Evolutionary conservation across 805 yeast species (phyloP), one percentile per base, ranked within the genome.

Genomic region (Candida quercuum): DNA sequence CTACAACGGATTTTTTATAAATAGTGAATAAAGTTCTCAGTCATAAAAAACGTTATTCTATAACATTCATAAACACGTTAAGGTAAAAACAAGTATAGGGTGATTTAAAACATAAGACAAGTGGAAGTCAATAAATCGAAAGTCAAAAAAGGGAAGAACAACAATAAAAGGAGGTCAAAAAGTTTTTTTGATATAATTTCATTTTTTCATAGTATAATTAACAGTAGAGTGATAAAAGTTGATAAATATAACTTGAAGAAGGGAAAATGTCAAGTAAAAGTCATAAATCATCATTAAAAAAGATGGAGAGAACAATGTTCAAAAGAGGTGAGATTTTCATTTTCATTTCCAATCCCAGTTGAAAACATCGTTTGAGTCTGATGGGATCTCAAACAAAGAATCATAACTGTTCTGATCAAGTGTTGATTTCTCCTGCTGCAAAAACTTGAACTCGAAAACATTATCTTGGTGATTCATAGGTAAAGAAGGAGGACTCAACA

Each of bases 361-460:
- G 20, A 43, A 36, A 7, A 42, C 22, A 18, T 39, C 40, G 11
- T 39, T 42, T 17, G 43, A 42, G 11, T 32, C 28, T 3, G 28
- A 35, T 14, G 40, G 42, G 5, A 39, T 32, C 11, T 39, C 37
- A 34, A 48, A 39, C 34, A 50, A 35, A 17, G 50, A 37, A 18
- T 47, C 47, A 5, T 41, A 38, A 19, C 44, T 39, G 15, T 37
- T 41, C 16, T 26, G 36, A 25, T 40, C 42, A 31, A 39, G 26
- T 11, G 39, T 36, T 7, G 27, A 11, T 12, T 30, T 18, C 25
- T 53, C 50, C 32, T 45, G 43, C 25, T 51, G 51, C 20, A 54
- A 28, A 29, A 54, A 52, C 35, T 45, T 44, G 39, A 54, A 54
- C 28, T 52, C 54, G 19, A 49, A 45, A 21, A 43, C 45, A 15